A percentile compares a stretch with the other conserved stretches of the same genome.
Conservation (phyloP, 176 grass and related monocot species). For the Carex myosuroides region DNA sequence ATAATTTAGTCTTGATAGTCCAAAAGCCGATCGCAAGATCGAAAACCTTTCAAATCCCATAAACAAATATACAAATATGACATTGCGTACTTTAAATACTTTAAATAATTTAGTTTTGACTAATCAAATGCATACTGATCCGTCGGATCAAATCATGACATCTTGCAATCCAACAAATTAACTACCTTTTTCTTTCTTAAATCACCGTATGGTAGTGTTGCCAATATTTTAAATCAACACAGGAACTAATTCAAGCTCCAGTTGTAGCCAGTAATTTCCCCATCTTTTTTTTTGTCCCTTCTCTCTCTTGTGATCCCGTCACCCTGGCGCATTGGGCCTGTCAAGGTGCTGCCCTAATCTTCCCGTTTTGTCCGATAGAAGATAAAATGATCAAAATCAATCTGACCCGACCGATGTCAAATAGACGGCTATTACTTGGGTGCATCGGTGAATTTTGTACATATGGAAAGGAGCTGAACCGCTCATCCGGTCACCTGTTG, state of each 20-base stretch:
- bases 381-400: neutral
- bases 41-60: no score
- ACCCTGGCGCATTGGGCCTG: neutral
- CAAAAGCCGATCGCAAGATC: no score
- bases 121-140: no score
- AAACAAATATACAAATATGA: no score
- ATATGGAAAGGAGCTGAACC: neutral
- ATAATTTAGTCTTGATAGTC: no score
- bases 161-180: no score
- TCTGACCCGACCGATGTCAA: neutral
- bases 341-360: neutral
- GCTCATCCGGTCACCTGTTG: neutral
- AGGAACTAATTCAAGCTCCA: neutral
- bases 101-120: no score
- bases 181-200: no score
- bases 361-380: neutral
- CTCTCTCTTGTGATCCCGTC: neutral
- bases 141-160: no score
- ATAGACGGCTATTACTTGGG: neutral
- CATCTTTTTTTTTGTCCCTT: neutral
- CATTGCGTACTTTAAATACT: no score
- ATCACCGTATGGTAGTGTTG: no score
- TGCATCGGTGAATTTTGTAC: neutral
- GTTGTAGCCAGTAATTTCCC: neutral
- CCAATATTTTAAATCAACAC: neutral